Base-by-base conservation (phyloP, 768 basidiomycete species). In the Termitomyces sp. region DNA sequence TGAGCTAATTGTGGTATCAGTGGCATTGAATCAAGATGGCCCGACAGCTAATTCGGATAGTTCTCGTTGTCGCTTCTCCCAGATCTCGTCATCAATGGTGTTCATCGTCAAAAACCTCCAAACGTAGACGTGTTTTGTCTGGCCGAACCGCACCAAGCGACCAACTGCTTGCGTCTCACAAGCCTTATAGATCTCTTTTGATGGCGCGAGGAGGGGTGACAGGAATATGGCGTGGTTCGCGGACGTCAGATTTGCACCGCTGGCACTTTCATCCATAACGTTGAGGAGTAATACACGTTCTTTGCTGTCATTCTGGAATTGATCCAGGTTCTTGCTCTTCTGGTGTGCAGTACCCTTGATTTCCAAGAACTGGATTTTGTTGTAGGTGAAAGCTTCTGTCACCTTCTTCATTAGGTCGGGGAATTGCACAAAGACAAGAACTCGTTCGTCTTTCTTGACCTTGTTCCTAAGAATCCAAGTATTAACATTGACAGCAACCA, bases 151-250 rank as follows among this genome's bases (percentile, higher is more conserved):
- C 62, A 90, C 84, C 69, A 91, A 74, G 65, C 93, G 85, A 61
- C 95, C 89, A 56, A 95, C 83, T 10, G 91, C 89, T 72, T 94
- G 87, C 8, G 90, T 88, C 73, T 89, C 83, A 69, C 86, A 86
- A 51, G 92, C 91, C 43, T 87, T 84, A 68, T 96, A 97, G 46
- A 89, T 87, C 71, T 95, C 88, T 69, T 90, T 85, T 20, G 86
- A 83, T 10, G 83, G 82, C 0, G 93, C 86, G 37, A 95, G 87
- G 39, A 98, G 80, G 9, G 95, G 95, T 10, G 93, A 95, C 55
- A 98, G 78, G 80, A 98, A 98, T 69, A 97, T 88, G 37, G 93
- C 95, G 68, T 95, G 93, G 72, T 95, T 98, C 20, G 95, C 95
- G 36, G 84, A 86, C 3, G 95, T 97, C 68, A 98, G 74, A 70